phyloP scores from a whole-genome alignment of 208 protist species.

The Leishmania turanica region DNA sequence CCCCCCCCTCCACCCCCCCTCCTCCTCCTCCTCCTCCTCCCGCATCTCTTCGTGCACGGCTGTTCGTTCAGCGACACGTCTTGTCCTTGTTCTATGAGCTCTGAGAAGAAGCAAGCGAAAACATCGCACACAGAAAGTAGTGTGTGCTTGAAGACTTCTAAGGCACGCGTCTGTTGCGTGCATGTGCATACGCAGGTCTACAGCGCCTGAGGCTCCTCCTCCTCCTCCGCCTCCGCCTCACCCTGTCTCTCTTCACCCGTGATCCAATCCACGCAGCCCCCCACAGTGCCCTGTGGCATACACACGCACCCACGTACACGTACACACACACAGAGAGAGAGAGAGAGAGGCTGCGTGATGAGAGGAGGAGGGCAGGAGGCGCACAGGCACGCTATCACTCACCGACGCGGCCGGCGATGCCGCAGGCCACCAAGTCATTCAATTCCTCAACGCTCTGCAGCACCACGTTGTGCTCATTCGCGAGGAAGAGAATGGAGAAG shows the following conservation, averaged over 20 bases:
- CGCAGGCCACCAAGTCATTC: constrained; percentile 65
- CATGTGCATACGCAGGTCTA: not conserved
- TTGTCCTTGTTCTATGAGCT: not conserved
- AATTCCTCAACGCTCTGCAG: constrained; percentile 65
- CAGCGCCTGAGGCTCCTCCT: not conserved
- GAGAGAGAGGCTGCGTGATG: not conserved
- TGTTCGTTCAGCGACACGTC: not conserved
- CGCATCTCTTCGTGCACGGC: not conserved
- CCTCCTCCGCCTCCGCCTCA: not conserved
- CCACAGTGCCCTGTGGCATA: not conserved
- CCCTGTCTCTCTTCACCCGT: not conserved
- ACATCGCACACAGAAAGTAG: too few relatives aligned
- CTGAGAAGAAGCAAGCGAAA: constrained; percentile 19
- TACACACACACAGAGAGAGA: not conserved
- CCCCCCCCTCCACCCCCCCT: not conserved
- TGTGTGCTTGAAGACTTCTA: too few relatives aligned
- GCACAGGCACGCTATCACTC: not conserved
- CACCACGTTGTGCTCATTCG: constrained; percentile 88
- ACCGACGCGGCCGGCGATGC: constrained; percentile 41
- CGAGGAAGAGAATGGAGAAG: constrained; percentile 91
- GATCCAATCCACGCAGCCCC: not conserved
- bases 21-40: not conserved
- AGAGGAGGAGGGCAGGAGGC: not conserved
- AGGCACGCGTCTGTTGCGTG: too few relatives aligned
- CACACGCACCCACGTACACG: not conserved